These are phyloP conservation scores for Eutrema japonicum DNA, from an alignment of 345 rosid genomes.

Conservation along the genomic window DNA sequence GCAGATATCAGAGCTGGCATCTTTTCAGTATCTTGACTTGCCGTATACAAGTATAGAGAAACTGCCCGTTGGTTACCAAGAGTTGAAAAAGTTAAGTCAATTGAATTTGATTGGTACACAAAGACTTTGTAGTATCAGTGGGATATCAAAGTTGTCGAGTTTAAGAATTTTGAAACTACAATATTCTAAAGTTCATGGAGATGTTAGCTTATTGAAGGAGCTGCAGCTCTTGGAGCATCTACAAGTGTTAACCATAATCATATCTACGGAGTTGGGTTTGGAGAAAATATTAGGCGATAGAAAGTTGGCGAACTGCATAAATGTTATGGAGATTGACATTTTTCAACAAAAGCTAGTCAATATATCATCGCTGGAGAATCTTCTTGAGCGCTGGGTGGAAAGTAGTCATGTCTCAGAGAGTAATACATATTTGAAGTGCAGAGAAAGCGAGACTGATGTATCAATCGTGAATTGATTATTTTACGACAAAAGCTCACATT, in stretches of 20 bases:
- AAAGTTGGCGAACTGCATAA: constrained; percentile 3
- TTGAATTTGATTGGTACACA: not conserved
- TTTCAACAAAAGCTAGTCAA: not conserved
- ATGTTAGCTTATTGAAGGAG: constrained; percentile 20
- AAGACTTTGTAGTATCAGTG: not conserved
- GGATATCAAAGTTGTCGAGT: constrained; percentile 28
- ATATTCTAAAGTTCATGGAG: not conserved
- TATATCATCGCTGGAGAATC: constrained; percentile 21
- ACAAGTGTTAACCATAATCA: not conserved
- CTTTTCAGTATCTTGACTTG: constrained; percentile 35
- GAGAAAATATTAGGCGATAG: not conserved
- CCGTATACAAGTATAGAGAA: constrained; percentile 1
- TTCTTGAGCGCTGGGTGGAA: not conserved
- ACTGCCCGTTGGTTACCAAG: constrained; percentile 33
- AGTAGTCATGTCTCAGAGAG: not conserved
- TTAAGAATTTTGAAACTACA: constrained; percentile 9
- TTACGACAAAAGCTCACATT: too few species aligned
- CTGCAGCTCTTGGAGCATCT: constrained; percentile 23
- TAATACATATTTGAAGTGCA: not conserved
- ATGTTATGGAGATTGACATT: not conserved
- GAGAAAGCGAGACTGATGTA: not conserved
- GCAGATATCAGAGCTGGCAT: constrained; percentile 27
- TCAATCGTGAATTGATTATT: too few species aligned
- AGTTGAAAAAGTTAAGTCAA: too few species aligned
- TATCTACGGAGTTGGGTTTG: not conserved